A percentile compares a stretch with the other conserved stretches of the same genome.
These are phyloP conservation scores for Xylariaceae sp. DNA, from an alignment of 2,329 filamentous ascomycete species.

Conservation along the genomic window DNA sequence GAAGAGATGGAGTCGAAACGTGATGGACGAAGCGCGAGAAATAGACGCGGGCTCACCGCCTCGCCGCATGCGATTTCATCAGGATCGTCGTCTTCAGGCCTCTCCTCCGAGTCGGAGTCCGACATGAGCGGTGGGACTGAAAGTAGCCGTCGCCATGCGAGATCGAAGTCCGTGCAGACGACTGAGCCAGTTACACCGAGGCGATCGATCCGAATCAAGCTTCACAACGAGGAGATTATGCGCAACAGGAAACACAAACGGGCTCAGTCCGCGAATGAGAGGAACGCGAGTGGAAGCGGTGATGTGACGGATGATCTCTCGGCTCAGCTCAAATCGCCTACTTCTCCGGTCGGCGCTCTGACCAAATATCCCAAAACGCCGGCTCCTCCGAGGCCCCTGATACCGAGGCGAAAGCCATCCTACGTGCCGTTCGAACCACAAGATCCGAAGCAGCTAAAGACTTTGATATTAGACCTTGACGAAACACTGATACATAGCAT, in stretches of 20 bases:
- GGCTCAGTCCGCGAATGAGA: slow-evolving; percentile 46
- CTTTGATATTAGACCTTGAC: slow-evolving; percentile 88
- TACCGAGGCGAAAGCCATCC: slow-evolving; percentile 83
- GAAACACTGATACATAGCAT: slow-evolving; percentile 98
- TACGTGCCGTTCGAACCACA: slow-evolving; percentile 62
- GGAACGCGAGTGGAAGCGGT: slow-evolving; percentile 40
- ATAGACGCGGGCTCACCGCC: slow-evolving; percentile 23
- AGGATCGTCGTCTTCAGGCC: slow-evolving; percentile 55
- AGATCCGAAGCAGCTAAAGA: slow-evolving; percentile 68
- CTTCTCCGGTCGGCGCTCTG: slow-evolving; percentile 69
- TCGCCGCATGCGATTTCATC: slow-evolving; percentile 36
- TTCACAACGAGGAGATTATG: slow-evolving; percentile 70
- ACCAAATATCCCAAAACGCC: slow-evolving; percentile 89
- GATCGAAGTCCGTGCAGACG: slow-evolving; percentile 57
- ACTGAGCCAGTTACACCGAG: slow-evolving; percentile 60
- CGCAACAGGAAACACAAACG: slow-evolving; percentile 68
- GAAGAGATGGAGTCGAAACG: slow-evolving; percentile 29
- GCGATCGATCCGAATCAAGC: slow-evolving; percentile 84
- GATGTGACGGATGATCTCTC: slow-evolving; percentile 50
- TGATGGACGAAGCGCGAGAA: slow-evolving; percentile 27
- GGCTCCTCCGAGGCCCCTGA: slow-evolving; percentile 80
- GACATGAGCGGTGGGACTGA: slow-evolving; percentile 41
- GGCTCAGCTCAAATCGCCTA: slow-evolving; percentile 87
- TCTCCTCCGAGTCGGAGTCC: slow-evolving; percentile 67
- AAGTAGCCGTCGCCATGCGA: slow-evolving; percentile 45